A percentile compares a stretch with the other conserved stretches of the same genome.
Evolutionary conservation across 169 alveolate species (phyloP).

Genomic region (Plasmodium gonderi): DNA sequence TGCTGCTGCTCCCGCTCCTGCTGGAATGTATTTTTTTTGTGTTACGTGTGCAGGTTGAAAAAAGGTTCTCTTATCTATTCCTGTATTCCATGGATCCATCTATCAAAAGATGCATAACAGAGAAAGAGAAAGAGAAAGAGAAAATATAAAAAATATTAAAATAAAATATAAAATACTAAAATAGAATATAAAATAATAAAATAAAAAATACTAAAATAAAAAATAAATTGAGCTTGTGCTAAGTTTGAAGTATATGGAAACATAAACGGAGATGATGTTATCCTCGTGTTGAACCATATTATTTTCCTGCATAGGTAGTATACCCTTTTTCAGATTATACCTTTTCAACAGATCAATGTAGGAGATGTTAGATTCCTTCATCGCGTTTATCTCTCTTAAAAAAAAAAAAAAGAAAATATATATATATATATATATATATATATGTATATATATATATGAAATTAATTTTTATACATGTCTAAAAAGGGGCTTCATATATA

Average conservation of each 20-base stretch:
- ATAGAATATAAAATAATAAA: too few relatives aligned
- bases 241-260: too few relatives aligned
- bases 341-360: constrained; percentile 24
- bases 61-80: neutral
- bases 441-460: too few relatives aligned
- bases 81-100: neutral
- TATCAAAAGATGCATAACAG: neutral
- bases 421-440: too few relatives aligned
- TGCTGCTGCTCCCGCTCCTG: too few relatives aligned
- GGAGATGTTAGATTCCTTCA: constrained; percentile 31
- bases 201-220: too few relatives aligned
- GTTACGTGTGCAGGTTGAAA: neutral
- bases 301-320: neutral
- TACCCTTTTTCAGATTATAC: neutral
- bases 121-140: neutral
- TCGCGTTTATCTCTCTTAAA: constrained; percentile 31
- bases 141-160: neutral
- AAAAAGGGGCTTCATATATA: neutral
- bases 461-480: neutral
- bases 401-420: constrained; percentile 11
- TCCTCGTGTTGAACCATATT: neutral
- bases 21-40: too few relatives aligned
- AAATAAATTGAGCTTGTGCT: too few relatives aligned
- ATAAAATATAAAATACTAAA: too few relatives aligned
- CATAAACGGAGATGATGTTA: neutral